Evolutionary conservation across 2,329 filamentous ascomycete species (phyloP), one percentile per base, ranked within the genome.

Genomic region (Leptographium radiaticola): DNA sequence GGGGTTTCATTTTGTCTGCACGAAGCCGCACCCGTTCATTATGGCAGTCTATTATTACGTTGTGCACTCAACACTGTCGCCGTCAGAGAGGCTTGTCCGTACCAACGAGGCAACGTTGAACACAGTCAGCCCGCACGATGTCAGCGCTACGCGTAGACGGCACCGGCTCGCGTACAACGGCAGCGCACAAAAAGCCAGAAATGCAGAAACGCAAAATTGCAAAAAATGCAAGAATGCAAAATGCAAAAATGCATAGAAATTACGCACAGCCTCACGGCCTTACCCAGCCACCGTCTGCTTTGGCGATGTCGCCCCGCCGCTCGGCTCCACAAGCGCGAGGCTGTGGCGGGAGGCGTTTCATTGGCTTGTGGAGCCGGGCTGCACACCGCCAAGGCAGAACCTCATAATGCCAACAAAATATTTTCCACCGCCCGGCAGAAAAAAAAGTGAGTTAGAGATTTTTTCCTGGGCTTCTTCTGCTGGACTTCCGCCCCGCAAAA

Each of bases 371-470:
- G 9, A 10, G 4, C 6, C 16, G 9, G 10, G 31, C 34, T 44
- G 30, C 39, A 44, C 50, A 57, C 56, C 55, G 55, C 53, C 45
- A 48, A 11, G 33, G 45, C 49, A 18, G 33, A 49, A 49, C 30
- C 10, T 53, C 12, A 46, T 48, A 8, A 8, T 46, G 45, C 52
- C 40, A 30, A 49, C 15, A 38, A 39, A 43, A 47, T 40, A 42
- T 34, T 13, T 30, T 25, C 25, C 55, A 59, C 58, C 58, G 58
- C 58, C 58, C 30, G 57, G 57, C 58, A 59, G 56, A 59, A 59
- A 56, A 58, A 53, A 49, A 53, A 55, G 49, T 50, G 20, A 20
- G 16, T 25, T 33, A 13, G 40, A 33, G 31, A 33, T 43, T 55
- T 49, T 38, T 48, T 51, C 44, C 31, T 36, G n/a, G 44, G 16